Evolutionary conservation across 2,329 filamentous ascomycete genomes (phyloP), one percentile per base, ranked within the genome.

Genomic region (Periglandula ipomoeae): DNA sequence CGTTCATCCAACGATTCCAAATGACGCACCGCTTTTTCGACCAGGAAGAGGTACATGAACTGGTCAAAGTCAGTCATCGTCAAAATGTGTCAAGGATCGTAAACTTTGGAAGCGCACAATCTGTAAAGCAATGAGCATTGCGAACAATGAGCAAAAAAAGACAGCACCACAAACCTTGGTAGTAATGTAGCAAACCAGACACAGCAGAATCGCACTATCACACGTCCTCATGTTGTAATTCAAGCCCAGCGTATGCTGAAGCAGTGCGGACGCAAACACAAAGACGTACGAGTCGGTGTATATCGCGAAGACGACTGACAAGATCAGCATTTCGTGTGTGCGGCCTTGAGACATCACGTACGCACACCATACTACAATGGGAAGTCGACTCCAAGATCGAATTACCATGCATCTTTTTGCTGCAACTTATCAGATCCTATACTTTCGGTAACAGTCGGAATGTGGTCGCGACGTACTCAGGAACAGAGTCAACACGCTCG

Each of bases 1-100:
- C 19, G 4, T 24, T 19, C 24, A 26, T 41, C 15, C 7, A 19
- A 7, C 2, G 6, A 3, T 15, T 15, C 64, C 72, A 59, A 63
- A 38, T 9, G 32, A 49, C 50, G 22, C 22, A 79, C 78, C 39
- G 76, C 79, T 62, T 80, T 81, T 59, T 84, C 81, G 1, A 81
- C 79, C 2, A 84, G 66, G 58, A 84, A 84, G 23, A 79, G 68
- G 56, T 84, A 84, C n/a, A 83, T 78, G 20, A 82, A 63, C 65
- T 75, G 41, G 34, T n/a, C 7, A 4, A 32, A 11, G 9, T 13
- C 17, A 19, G 10, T 9, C n/a, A 3, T 17, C 30, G 27, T 2
- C 23, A n/a, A n/a, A 24, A 27, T 15, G 11, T 19, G 6, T 19
- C 7, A 19, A 19, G n/a, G 13, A 13, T 26, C 32, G n/a, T 10